Base-by-base conservation (phyloP, 345 rosid genomes). In the Citrus trifoliata region DNA sequence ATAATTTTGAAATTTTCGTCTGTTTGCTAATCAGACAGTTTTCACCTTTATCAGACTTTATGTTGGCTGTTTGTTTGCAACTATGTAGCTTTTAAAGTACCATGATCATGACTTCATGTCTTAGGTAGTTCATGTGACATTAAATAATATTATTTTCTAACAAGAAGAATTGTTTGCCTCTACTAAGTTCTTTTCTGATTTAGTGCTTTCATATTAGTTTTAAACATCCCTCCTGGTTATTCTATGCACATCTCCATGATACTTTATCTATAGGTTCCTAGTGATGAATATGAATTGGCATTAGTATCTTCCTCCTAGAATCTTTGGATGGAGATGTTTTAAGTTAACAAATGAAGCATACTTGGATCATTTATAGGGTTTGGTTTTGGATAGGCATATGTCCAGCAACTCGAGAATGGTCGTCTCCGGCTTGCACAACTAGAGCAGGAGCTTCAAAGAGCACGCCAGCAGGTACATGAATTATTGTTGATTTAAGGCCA, bases 331-430 rank as follows among this genome's bases (percentile, higher is more conserved):
- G 7, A 32, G 25, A 72, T 64, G 30, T 62, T 63, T 76, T 75
- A 61, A 28, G 60, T 78, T 80, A 37, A 63, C 78, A 61, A 80
- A 73, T 71, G 60, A 75, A 74, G 78, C 80, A 84, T 78, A 80
- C 75, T 76, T 83, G 82, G 81, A 80, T 84, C 71, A 81, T 79
- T 89, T 72, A 84, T 88, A 76, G 86, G 85, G 84, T 85, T 85
- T 80, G 84, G 75, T 83, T 87, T 88, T 90, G 86, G 74, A 66
- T 83, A 95, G 98, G 99, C 96, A 74, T 95, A 93, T 83, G 97
- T 93, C 78, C 98, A 92, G 88, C 99, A 92, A 81, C 95, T 95
- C 13, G 98, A 93, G 89, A 88, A 62, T 74, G 88, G 97, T 76
- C 84, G 93, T 40, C 71, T 89, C 75, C 85, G 86, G 88, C 93